A percentile compares a stretch with the other conserved stretches of the same genome.
phyloP scores from a whole-genome alignment of 2,329 filamentous ascomycete genomes.

The Pseudocercospora ulei region DNA sequence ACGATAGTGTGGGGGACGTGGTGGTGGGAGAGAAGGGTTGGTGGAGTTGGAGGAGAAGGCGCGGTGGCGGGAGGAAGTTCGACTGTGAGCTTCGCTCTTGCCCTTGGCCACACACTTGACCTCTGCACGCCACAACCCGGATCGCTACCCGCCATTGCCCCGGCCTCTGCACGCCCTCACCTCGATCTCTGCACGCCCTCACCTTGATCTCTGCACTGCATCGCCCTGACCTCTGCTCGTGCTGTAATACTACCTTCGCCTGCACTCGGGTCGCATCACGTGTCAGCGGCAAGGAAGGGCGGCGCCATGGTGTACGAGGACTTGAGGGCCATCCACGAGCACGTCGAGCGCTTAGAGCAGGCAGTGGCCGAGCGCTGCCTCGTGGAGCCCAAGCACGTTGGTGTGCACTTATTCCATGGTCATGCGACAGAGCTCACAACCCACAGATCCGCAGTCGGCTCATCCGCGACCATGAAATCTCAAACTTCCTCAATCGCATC shows the following conservation, averaged over 20 bases:
- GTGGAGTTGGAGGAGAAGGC: constrained; percentile 2
- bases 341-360: constrained; percentile 90
- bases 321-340: constrained; percentile 87
- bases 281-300: not conserved
- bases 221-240: too few species aligned
- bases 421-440: constrained; percentile 21
- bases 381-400: constrained; percentile 79
- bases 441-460: constrained; percentile 73
- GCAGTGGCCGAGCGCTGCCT: constrained; percentile 79
- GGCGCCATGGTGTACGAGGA: constrained; percentile 71
- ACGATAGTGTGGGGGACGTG: constrained; percentile 9
- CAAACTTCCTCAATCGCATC: constrained; percentile 76
- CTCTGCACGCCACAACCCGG: too few species aligned
- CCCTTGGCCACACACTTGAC: too few species aligned
- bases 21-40: constrained; percentile 1
- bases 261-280: not conserved
- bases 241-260: too few species aligned
- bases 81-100: too few species aligned
- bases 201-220: constrained; percentile 1
- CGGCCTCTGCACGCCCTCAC: not conserved
- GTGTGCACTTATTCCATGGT: constrained; percentile 31
- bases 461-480: constrained; percentile 82
- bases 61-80: constrained; percentile 2
- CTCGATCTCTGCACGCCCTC: constrained; percentile 1
- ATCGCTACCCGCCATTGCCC: not conserved